Conservation (phyloP, 495 filamentous ascomycete genomes). For the Penicillium canescens region DNA sequence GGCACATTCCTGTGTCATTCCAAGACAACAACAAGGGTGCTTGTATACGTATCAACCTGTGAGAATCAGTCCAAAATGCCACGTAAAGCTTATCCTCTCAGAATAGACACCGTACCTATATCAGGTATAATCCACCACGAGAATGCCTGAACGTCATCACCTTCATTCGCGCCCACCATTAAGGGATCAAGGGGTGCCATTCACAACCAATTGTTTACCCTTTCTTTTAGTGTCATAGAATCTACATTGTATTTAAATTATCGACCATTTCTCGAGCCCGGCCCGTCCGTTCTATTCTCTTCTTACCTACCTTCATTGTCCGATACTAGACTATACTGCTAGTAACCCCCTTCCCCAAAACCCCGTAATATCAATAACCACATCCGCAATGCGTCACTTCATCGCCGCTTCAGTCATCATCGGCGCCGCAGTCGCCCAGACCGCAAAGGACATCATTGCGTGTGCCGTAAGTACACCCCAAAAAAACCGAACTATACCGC, state of each 20-base stretch:
- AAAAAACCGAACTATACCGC: not conserved
- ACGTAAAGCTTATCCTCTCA: conserved; percentile 14
- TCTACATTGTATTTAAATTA: conserved; percentile 17
- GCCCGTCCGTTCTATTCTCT: not conserved
- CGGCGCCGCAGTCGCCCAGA: conserved; percentile 16
- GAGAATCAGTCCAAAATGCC: conserved; percentile 9
- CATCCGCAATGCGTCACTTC: conserved; percentile 23
- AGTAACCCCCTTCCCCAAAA: not conserved
- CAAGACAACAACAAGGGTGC: conserved; percentile 12
- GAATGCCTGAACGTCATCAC: conserved; percentile 24
- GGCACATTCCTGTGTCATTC: conserved; percentile 30
- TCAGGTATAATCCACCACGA: conserved; percentile 1
- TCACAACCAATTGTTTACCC: conserved; percentile 8
- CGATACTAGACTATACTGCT: not conserved
- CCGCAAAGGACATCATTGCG: not conserved
- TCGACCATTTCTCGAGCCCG: not conserved
- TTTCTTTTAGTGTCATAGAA: conserved; percentile 4
- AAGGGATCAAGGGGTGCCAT: conserved; percentile 22
- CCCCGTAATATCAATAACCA: not conserved
- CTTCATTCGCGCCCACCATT: not conserved
- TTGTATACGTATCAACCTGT: not conserved
- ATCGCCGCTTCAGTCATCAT: conserved; percentile 18
- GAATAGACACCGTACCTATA: not conserved
- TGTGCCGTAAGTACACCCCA: conserved; percentile 18
- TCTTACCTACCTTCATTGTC: not conserved